Conservation (phyloP, 345 rosid species). For the Gossypium mustelinum region DNA sequence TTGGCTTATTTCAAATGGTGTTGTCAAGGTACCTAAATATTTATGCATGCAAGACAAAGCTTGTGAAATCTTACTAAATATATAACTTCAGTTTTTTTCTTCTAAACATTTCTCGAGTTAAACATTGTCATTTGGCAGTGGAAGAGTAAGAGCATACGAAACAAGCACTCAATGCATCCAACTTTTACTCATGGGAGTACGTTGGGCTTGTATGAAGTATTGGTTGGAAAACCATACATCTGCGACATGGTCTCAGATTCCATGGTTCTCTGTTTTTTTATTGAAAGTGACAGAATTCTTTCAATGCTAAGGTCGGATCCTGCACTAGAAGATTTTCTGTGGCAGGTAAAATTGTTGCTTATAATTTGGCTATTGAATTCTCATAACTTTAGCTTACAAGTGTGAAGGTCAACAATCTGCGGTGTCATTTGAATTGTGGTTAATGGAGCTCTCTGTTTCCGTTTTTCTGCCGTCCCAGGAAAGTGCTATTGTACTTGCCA, state of each 20-base stretch:
- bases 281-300: conserved; percentile 55
- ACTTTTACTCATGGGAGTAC: conserved; percentile 87
- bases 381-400: conserved; percentile 6
- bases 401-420: background rate
- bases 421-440: background rate
- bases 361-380: conserved; percentile 6
- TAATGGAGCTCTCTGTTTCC: background rate
- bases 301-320: conserved; percentile 55
- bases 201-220: conserved; percentile 82
- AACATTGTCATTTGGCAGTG: conserved; percentile 52
- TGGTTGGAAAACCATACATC: conserved; percentile 67
- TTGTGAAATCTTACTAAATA: background rate
- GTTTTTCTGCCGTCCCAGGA: conserved; percentile 41
- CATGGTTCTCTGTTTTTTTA: conserved; percentile 65
- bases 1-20: conserved; percentile 87
- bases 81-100: background rate
- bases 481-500: conserved; percentile 74
- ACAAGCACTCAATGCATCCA: conserved; percentile 82
- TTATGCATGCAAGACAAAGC: background rate
- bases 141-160: conserved; percentile 60
- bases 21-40: conserved; percentile 62
- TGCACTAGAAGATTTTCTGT: conserved; percentile 64
- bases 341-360: conserved; percentile 60
- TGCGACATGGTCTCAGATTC: conserved; percentile 80
- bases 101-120: background rate